These are phyloP conservation scores for Tetrapisispora taiwanensis DNA, from an alignment of 805 yeast species.

Conservation along the genomic window DNA sequence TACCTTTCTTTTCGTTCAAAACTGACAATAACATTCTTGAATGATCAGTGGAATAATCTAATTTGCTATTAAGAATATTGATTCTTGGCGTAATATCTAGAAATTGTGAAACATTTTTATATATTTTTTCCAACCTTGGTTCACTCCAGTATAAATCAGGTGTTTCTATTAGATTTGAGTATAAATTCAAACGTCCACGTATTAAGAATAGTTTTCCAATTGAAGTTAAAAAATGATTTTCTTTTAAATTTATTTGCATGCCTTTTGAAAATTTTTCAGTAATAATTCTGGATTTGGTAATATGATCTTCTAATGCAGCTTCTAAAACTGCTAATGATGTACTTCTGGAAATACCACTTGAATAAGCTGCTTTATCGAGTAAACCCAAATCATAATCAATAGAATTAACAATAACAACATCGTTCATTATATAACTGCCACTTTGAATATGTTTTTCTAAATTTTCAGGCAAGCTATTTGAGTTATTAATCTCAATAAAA, in stretches of 20 bases:
- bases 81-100: conserved; percentile 74
- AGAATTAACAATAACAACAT: conserved; percentile 58
- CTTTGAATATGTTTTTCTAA: conserved; percentile 2
- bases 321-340: conserved; percentile 79
- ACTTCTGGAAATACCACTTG: conserved; percentile 78
- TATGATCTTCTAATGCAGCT: conserved; percentile 55
- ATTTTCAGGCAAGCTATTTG: conserved; percentile 7
- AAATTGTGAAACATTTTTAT: conserved; percentile 56
- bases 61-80: conserved; percentile 66
- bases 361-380: conserved; percentile 78
- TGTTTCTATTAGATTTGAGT: conserved; percentile 81
- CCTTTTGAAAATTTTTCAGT: conserved; percentile 64
- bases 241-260: conserved; percentile 38
- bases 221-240: conserved; percentile 50
- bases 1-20: conserved; percentile 63
- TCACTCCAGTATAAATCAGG: conserved; percentile 94
- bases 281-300: conserved; percentile 50
- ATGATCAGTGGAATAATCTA: conserved; percentile 87
- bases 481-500: conserved; percentile 38
- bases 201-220: conserved; percentile 69
- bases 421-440: conserved; percentile 50
- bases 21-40: conserved; percentile 67
- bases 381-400: conserved; percentile 36
- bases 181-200: conserved; percentile 74
- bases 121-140: conserved; percentile 70